phyloP scores from a whole-genome alignment of 345 rosid genomes.

The Zanthoxylum bungeanum region DNA sequence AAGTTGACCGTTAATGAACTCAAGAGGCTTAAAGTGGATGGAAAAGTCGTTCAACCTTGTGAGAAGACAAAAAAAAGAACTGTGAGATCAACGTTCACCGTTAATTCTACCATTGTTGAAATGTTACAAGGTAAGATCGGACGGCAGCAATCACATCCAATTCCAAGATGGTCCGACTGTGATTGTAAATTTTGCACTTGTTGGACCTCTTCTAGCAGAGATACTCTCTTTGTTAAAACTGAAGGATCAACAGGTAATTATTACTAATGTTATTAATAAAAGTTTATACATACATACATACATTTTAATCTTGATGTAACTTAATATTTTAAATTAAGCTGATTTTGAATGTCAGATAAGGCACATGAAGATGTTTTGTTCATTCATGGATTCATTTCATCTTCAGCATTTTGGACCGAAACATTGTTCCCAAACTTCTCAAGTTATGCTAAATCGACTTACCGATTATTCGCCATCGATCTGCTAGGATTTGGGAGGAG shows the following conservation, averaged over 20 bases:
- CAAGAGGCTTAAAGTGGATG: slow-evolving; percentile 39
- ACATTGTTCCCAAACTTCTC: slow-evolving; percentile 94
- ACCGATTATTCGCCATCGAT: slow-evolving; percentile 80
- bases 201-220: slow-evolving; percentile 58
- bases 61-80: slow-evolving; percentile 32
- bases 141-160: slow-evolving; percentile 37
- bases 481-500: slow-evolving; percentile 90
- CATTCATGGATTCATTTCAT: slow-evolving; percentile 99
- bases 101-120: slow-evolving; percentile 67
- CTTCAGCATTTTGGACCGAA: slow-evolving; percentile 96
- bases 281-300: neutral
- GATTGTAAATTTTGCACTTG: slow-evolving; percentile 72
- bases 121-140: slow-evolving; percentile 65
- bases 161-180: slow-evolving; percentile 95
- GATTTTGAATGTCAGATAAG: slow-evolving; percentile 40
- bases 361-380: slow-evolving; percentile 77
- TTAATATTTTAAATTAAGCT: no score
- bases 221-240: slow-evolving; percentile 71
- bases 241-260: slow-evolving; percentile 54
- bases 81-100: slow-evolving; percentile 40
- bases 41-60: slow-evolving; percentile 29
- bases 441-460: slow-evolving; percentile 49
- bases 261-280: neutral
- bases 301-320: no score
- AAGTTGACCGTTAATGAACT: slow-evolving; percentile 40